Evolutionary conservation across 352 stramenopile genomes (phyloP), one percentile per base, ranked within the genome.

Genomic region (Pythium aristosporum): DNA sequence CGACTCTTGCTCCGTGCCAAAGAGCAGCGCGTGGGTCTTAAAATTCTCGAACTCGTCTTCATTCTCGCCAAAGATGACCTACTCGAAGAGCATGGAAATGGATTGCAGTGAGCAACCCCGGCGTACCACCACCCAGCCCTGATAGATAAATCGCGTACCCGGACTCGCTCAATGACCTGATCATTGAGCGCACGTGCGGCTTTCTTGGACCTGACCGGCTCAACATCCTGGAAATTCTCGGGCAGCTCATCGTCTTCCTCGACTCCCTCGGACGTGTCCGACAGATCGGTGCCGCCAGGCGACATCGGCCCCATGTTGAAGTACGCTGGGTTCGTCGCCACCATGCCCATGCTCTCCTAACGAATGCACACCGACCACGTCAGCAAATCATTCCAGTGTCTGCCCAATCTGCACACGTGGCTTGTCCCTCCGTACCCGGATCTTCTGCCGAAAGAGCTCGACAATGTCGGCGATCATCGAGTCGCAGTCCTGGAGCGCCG

Each of bases 1-100:
- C 0, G 72, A 69, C 58, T 91, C 80, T 37, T 91, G 82, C 44
- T 72, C 82, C 48, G 79, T 88, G 41, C 87, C 87, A 65, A 85
- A 96, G 21, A 87, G 69, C 21, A 96, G 71, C 34, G 83, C 84
- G 37, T 91, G 83, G 25, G 70, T 71, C 61, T 94, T 96, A 72
- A 94, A 94, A 15, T 60, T 65, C 39, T 92, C 81, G 34, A 96
- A 93, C 44, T 91, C 80, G 6, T 76, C 50, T 12, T 88, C 73
- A n/a, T 88, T 71, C 13, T 78, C 66, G 0, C 73, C 62, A 47
- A 92, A 76, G 7, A 68, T 50, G 7, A 46, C 41, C 36, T 69
- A 48, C n/a, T 25, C 37, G 37, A 13, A 13, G 2, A 43, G 10
- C 12, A 43, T 48, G 15, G 3, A 20, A 48, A 11, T 12, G 42